Conservation (phyloP, 73 alveolate genomes). For the Paramecium sonneborni region DNA sequence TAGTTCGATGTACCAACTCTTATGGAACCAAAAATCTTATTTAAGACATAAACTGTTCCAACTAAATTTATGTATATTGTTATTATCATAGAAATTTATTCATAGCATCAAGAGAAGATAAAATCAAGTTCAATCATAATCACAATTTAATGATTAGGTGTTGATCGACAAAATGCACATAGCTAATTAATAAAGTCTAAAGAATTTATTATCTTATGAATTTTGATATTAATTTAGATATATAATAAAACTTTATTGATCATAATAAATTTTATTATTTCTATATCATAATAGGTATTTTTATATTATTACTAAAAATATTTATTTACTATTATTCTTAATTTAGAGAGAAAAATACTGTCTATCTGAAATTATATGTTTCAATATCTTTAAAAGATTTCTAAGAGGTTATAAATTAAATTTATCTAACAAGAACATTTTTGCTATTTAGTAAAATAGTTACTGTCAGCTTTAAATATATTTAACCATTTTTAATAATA, state of each 20-base stretch:
- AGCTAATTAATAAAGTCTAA: slow-evolving; percentile 1
- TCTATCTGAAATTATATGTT: neutral
- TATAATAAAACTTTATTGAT: neutral
- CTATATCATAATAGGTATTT: neutral
- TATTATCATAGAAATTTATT: neutral
- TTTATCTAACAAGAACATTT: neutral
- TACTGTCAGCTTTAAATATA: neutral
- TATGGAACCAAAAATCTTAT: slow-evolving; percentile 14
- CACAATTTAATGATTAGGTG: neutral
- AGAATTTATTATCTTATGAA: neutral
- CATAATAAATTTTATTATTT: neutral
- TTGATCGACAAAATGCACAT: slow-evolving; percentile 27
- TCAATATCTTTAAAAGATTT: neutral
- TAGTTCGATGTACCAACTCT: neutral
- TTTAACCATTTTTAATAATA: slow-evolving; percentile 26
- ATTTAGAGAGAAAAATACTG: slow-evolving; percentile 5
- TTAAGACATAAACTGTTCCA: neutral
- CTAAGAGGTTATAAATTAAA: neutral
- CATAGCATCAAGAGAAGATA: neutral
- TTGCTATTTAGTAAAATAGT: neutral
- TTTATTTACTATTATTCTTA: neutral
- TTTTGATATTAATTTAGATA: neutral
- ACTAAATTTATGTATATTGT: neutral
- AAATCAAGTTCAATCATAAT: neutral
- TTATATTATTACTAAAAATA: neutral